phyloP scores from a whole-genome alignment of 805 yeast species.

The Kockiozyma suomiensis region DNA sequence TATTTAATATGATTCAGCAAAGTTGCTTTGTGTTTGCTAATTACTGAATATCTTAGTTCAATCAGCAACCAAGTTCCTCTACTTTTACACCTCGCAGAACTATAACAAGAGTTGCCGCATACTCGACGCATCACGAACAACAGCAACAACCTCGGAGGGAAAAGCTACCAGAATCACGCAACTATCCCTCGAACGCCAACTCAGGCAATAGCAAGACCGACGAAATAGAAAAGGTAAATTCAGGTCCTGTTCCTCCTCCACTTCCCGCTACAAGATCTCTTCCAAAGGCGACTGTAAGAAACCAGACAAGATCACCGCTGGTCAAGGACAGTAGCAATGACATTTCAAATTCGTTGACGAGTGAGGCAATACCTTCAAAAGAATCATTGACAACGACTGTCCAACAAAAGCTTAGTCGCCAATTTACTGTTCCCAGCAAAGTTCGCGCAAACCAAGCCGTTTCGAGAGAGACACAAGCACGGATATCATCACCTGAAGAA shows the following conservation, averaged over 20 bases:
- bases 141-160: not conserved
- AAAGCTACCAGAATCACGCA: not conserved
- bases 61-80: not conserved
- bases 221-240: conserved; percentile 3
- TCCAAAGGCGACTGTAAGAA: not conserved
- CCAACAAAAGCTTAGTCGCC: not conserved
- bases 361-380: no score
- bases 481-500: not conserved
- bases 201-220: not conserved
- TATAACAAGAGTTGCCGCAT: not conserved
- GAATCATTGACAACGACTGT: no score
- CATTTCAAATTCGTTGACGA: no score
- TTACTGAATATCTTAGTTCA: not conserved
- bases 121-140: not conserved
- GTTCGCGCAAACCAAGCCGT: not conserved
- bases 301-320: not conserved
- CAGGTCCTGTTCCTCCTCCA: conserved; percentile 5
- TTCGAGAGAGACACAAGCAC: not conserved
- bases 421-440: not conserved
- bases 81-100: not conserved
- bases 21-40: not conserved
- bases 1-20: not conserved
- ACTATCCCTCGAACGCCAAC: not conserved
- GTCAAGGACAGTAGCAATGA: not conserved
- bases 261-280: not conserved